Percentiles rank a stretch among this genome's conserved stretches.
Conservation (phyloP, 768 basidiomycete species). For the Lactifluus pinguis region DNA sequence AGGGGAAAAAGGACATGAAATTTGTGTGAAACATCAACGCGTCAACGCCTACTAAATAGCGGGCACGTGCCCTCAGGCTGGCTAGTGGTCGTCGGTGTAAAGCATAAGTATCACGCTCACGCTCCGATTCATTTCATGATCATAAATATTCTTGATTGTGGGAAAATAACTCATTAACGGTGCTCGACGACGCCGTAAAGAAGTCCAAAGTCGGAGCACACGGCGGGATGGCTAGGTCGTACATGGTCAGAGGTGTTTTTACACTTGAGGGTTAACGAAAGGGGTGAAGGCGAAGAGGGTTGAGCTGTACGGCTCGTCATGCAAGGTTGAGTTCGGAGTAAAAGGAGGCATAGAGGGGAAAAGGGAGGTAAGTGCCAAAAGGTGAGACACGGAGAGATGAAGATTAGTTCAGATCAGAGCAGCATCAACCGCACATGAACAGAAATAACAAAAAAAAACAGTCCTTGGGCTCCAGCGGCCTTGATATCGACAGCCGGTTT, state of each 20-base stretch:
- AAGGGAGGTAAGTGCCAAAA: background rate
- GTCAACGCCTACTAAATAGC: too few relatives aligned
- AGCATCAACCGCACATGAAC: background rate
- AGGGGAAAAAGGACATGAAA: too few relatives aligned
- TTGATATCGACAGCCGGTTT: background rate
- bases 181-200: background rate
- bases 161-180: constrained; percentile 6
- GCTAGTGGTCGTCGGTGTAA: too few relatives aligned
- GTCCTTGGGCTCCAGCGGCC: background rate
- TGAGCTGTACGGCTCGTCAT: background rate
- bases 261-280: constrained; percentile 5
- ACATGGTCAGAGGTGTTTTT: background rate
- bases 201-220: background rate
- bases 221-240: background rate
- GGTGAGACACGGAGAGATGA: background rate
- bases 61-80: too few relatives aligned
- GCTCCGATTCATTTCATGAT: background rate
- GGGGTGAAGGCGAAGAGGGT: background rate
- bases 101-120: too few relatives aligned
- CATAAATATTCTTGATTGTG: constrained; percentile 3
- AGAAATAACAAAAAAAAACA: background rate
- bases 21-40: too few relatives aligned
- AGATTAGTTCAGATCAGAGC: background rate
- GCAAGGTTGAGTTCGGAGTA: background rate
- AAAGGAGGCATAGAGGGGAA: too few relatives aligned